A percentile compares a stretch with the other conserved stretches of the same genome.
These are phyloP conservation scores for Phytophthora ohioensis DNA, from an alignment of 352 stramenopile species.

Conservation along the genomic window DNA sequence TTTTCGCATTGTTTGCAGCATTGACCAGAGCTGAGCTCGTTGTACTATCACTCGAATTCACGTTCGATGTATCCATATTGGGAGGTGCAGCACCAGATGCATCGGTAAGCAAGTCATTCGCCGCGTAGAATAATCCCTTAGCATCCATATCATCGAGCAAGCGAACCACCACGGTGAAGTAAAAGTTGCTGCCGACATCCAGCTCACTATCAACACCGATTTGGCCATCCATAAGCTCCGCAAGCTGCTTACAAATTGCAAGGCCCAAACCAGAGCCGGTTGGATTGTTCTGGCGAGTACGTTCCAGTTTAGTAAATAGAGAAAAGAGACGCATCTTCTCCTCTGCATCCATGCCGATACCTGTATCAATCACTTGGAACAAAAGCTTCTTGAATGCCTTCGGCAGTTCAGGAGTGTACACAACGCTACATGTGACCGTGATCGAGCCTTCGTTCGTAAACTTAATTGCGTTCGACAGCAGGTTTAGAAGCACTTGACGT, in stretches of 20 bases:
- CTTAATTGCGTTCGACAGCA: conserved; percentile 90
- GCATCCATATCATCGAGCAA: conserved; percentile 60
- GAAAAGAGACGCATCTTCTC: conserved; percentile 86
- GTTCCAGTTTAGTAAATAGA: conserved; percentile 85
- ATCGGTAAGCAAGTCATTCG: conserved; percentile 62
- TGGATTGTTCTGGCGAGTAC: conserved; percentile 85
- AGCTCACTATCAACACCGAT: conserved; percentile 89
- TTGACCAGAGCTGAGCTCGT: conserved; percentile 39
- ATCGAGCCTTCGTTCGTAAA: conserved; percentile 88
- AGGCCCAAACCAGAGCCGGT: conserved; percentile 88
- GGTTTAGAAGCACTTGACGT: conserved; percentile 82
- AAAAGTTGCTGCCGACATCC: conserved; percentile 85
- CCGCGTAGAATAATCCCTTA: conserved; percentile 54
- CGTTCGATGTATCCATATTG: conserved; percentile 37
- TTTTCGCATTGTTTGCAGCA: conserved; percentile 42
- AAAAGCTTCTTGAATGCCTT: conserved; percentile 75
- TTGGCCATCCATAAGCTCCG: conserved; percentile 88
- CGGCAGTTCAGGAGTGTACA: conserved; percentile 70
- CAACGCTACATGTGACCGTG: conserved; percentile 77
- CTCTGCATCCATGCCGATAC: conserved; percentile 82
- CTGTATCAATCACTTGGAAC: conserved; percentile 89
- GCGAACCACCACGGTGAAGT: conserved; percentile 82
- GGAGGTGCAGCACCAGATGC: conserved; percentile 11
- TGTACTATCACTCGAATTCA: conserved; percentile 59
- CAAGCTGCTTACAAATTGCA: conserved; percentile 90